phyloP scores from a whole-genome alignment of 345 rosid genomes.

The Gossypium australe region DNA sequence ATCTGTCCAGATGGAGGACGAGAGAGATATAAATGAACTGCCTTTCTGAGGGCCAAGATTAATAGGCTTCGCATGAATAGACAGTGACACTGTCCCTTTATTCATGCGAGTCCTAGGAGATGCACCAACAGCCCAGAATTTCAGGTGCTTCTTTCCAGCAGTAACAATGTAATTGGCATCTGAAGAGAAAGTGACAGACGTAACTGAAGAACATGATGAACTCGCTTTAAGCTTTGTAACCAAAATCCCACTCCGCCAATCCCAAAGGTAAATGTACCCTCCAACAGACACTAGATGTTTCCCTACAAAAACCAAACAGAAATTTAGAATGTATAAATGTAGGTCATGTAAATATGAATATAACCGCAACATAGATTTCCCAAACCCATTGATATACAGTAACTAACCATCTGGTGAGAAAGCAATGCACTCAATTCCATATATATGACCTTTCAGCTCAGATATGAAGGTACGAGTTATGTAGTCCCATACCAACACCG shows the following conservation, averaged over 20 bases:
- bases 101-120: conserved; percentile 48
- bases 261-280: conserved; percentile 80
- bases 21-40: conserved; percentile 55
- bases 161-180: conserved; percentile 61
- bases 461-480: conserved; percentile 40
- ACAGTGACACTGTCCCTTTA: conserved; percentile 31
- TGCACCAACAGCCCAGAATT: conserved; percentile 59
- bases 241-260: conserved; percentile 54
- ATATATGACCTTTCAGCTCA: conserved; percentile 72
- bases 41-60: conserved; percentile 57
- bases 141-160: conserved; percentile 77
- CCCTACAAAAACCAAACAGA: conserved; percentile 32
- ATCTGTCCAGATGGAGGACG: conserved; percentile 31
- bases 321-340: neutral
- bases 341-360: neutral
- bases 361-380: neutral
- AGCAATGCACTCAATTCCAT: conserved; percentile 69
- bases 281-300: conserved; percentile 73
- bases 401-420: conserved; percentile 78
- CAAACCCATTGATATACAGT: neutral
- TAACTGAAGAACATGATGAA: conserved; percentile 48
- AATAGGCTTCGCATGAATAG: conserved; percentile 49
- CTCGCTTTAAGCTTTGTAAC: conserved; percentile 68
- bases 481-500: conserved; percentile 74
- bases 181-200: conserved; percentile 61